A percentile compares a stretch with the other conserved stretches of the same genome.
Evolutionary conservation across 345 rosid genomes (phyloP).

Genomic region (Eucalyptus viminalis): DNA sequence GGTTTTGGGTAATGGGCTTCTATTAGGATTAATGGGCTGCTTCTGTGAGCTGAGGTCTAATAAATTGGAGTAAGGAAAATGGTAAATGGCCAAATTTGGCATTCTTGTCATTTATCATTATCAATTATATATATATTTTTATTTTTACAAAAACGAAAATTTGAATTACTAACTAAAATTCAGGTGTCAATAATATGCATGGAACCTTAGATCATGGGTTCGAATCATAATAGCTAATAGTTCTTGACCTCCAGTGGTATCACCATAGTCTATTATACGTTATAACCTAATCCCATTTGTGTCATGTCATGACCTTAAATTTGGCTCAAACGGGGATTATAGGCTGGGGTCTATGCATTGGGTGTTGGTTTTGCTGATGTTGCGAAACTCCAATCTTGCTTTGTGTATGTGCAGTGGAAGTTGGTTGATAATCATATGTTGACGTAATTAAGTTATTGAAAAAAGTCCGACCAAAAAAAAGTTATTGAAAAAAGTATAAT

Average conservation of each 20-base stretch:
- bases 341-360: background rate
- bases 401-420: background rate
- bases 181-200: background rate
- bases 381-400: background rate
- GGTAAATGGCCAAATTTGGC: too few species aligned
- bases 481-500: too few species aligned
- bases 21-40: too few species aligned
- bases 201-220: background rate
- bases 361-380: background rate
- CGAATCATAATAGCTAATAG: too few species aligned
- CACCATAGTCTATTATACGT: background rate
- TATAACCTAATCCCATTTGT: background rate
- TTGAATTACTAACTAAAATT: too few species aligned
- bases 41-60: too few species aligned
- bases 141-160: too few species aligned
- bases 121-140: too few species aligned
- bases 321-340: background rate
- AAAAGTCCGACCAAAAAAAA: too few species aligned
- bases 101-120: too few species aligned
- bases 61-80: too few species aligned
- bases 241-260: background rate
- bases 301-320: background rate
- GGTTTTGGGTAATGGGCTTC: too few species aligned
- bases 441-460: background rate
- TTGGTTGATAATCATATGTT: background rate